phyloP scores from a whole-genome alignment of 148 eudicot species.

The Vaccinium myrtillus region DNA sequence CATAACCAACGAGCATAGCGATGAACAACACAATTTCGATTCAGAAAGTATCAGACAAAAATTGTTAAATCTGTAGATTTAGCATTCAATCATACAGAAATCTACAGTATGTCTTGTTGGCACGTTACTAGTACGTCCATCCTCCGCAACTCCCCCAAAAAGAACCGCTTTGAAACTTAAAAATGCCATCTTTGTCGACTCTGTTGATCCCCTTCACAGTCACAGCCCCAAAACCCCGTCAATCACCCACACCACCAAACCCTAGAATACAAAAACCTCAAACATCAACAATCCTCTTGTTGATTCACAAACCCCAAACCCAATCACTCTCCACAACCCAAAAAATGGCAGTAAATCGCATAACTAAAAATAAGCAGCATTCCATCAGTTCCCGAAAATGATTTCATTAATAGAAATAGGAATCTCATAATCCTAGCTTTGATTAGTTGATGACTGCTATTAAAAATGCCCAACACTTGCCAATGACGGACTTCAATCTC shows the following conservation, averaged over 20 bases:
- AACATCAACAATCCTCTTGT: too few species aligned
- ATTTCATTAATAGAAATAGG: neutral
- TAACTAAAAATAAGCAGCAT: neutral
- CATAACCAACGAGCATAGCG: neutral
- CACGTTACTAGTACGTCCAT: too few species aligned
- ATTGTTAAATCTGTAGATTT: neutral
- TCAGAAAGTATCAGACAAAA: neutral
- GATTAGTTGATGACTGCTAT: neutral
- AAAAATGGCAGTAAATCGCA: neutral
- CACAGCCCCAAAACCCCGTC: too few species aligned
- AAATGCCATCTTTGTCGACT: too few species aligned
- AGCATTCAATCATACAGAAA: neutral
- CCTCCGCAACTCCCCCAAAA: too few species aligned
- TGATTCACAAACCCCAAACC: too few species aligned
- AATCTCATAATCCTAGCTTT: neutral
- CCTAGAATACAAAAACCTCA: too few species aligned
- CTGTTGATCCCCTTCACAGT: too few species aligned
- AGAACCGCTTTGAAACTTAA: too few species aligned
- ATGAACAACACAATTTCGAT: neutral
- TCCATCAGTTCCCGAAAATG: neutral
- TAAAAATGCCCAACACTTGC: neutral
- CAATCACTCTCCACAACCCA: too few species aligned
- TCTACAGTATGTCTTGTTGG: too few species aligned
- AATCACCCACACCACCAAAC: too few species aligned
- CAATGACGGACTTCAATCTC: neutral